Base-by-base conservation (phyloP, 2,329 filamentous ascomycete species). In the Nigrospora sphaerica region DNA sequence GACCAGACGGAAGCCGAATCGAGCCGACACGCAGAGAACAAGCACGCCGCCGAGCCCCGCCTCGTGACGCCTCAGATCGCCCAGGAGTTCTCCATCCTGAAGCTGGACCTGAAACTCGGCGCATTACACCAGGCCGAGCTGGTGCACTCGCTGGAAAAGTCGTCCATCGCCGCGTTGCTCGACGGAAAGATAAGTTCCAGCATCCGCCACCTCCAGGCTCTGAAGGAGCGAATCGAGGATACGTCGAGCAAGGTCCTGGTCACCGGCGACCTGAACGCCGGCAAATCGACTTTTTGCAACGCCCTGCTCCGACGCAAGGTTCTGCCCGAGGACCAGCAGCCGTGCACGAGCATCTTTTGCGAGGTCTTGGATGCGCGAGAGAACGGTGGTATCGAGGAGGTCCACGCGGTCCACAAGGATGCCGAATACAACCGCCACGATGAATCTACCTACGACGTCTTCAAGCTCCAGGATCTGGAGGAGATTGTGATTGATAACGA, bases 271-370 rank as follows among this genome's bases (percentile, higher is more conserved):
- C 69, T 98, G 45, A 98, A 98, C 61, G 92, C 93, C 10, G 93
- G 93, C 61, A 98, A 98, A 63, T 98, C 93, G 4, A 98, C 93
- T 1, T 98, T 98, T 59, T 98, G 93, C 71, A 98, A 98, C 66
- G 93, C 93, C n/a, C 73, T 98, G 2, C 70, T 98, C 36, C 85
- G 93, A 50, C 82, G 91, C 51, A 97, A 97, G 67, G 80, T 98
- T 28, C 70, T 98, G 4, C 93, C 93, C 1, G 93, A 97, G 67
- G 93, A 98, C 58, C 92, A 98, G 65, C 93, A 97, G 62, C 93
- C 93, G 2, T 98, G 93, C 67, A 98, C 93, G 2, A 93, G 89
- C 66, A 95, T 98, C 47, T 98, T 98, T 69, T 98, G 93, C 63
- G 93, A 98, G 63, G 93, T 98, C 3, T 68, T 98, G 48, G 91